Conservation (phyloP, 352 stramenopile species). For the Phytophthora boehmeriae region DNA sequence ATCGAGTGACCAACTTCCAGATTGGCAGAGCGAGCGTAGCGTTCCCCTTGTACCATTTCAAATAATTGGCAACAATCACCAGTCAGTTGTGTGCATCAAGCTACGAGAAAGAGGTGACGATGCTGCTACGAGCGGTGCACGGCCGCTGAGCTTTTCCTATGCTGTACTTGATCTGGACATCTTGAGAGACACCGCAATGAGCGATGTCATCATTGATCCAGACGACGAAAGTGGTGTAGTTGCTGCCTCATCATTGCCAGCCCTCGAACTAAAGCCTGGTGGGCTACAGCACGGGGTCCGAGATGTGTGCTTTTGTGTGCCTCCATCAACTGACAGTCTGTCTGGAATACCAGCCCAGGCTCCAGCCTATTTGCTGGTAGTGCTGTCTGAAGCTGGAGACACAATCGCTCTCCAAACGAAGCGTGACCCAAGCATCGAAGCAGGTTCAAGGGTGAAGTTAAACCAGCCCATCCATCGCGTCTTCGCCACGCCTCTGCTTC, state of each 20-base stretch:
- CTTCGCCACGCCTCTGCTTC: conserved; percentile 56
- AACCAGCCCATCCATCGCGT: conserved; percentile 48
- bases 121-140: conserved; percentile 12
- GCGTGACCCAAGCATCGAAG: conserved; percentile 41
- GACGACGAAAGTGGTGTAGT: conserved; percentile 26
- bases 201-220: conserved; percentile 18
- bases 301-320: conserved; percentile 60
- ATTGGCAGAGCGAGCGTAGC: conserved; percentile 66
- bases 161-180: conserved; percentile 49
- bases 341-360: conserved; percentile 5
- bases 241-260: conserved; percentile 18
- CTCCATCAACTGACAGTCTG: conserved; percentile 17
- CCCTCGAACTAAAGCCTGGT: conserved; percentile 29
- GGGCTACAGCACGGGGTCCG: conserved; percentile 52
- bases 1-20: conserved; percentile 52
- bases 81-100: conserved; percentile 59
- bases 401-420: conserved; percentile 53
- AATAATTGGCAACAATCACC: conserved; percentile 41
- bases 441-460: conserved; percentile 37
- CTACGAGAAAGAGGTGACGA: conserved; percentile 40
- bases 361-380: conserved; percentile 46
- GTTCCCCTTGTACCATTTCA: conserved; percentile 56
- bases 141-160: conserved; percentile 37
- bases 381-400: conserved; percentile 58
- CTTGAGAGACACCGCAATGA: conserved; percentile 17